Conservation (phyloP, 495 filamentous ascomycete species). For the Aspergillus asperescens region DNA sequence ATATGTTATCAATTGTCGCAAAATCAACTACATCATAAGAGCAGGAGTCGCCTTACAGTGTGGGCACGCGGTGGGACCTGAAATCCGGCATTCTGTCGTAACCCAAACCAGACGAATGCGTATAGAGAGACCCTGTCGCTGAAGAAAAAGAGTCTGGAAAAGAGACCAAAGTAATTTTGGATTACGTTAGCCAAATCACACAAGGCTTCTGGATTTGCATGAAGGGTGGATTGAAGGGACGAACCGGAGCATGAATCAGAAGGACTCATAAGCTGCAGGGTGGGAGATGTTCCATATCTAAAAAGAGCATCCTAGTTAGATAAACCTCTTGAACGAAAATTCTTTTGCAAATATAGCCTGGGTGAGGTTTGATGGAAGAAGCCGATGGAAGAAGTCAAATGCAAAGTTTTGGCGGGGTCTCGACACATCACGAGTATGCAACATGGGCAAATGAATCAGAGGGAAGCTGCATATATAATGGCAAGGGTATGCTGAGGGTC, state of each 20-base stretch:
- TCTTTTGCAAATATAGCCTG: slow-evolving; percentile 15
- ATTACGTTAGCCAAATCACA: slow-evolving; percentile 16
- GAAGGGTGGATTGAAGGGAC: slow-evolving; percentile 15
- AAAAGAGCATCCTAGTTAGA: slow-evolving; percentile 22
- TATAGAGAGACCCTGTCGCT: slow-evolving; percentile 34
- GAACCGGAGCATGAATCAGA: slow-evolving; percentile 46
- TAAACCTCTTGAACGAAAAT: slow-evolving; percentile 17
- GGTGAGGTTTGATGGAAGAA: slow-evolving; percentile 21
- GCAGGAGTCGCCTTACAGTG: slow-evolving; percentile 34
- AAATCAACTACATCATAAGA: not conserved
- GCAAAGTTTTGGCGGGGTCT: slow-evolving; percentile 1
- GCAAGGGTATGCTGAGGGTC: slow-evolving; percentile 10
- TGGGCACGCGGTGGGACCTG: slow-evolving; percentile 33
- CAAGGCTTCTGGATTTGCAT: slow-evolving; percentile 5
- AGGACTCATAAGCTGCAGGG: slow-evolving; percentile 42
- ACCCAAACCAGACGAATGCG: slow-evolving; percentile 32
- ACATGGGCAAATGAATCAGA: slow-evolving; percentile 11
- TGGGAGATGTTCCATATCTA: slow-evolving; percentile 39
- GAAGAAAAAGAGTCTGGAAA: slow-evolving; percentile 39
- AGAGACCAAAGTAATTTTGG: slow-evolving; percentile 13
- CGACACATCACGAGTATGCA: slow-evolving; percentile 18
- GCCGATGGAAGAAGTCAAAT: slow-evolving; percentile 6
- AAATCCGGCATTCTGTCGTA: slow-evolving; percentile 43
- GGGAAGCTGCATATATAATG: slow-evolving; percentile 6
- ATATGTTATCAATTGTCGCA: slow-evolving; percentile 18